These are phyloP conservation scores for Insectozyma bohioensis DNA, from an alignment of 1,139 yeast species.

Conservation along the genomic window DNA sequence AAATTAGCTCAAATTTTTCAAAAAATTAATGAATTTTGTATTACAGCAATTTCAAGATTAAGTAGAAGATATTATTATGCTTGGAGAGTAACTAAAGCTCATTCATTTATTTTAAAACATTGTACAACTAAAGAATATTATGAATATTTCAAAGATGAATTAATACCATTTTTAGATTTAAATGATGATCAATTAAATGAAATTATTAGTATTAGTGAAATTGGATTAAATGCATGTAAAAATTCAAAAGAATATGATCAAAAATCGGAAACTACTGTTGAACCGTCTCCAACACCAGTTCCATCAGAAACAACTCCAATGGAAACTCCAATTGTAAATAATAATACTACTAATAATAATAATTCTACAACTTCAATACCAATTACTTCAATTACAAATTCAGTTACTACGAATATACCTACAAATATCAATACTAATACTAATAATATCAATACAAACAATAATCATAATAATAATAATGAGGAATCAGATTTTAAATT, in stretches of 20 bases:
- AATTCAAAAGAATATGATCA: constrained; percentile 4
- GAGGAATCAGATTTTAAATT: constrained; percentile 22
- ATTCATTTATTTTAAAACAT: constrained; percentile 26
- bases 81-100: constrained; percentile 43
- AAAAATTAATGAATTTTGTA: constrained; percentile 20
- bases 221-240: constrained; percentile 17
- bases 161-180: constrained; percentile 10
- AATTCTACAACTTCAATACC: too few relatives aligned
- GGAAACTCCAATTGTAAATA: not conserved
- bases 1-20: constrained; percentile 21
- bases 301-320: not conserved
- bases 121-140: constrained; percentile 25
- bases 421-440: too few relatives aligned
- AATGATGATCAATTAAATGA: constrained; percentile 26
- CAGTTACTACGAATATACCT: too few relatives aligned
- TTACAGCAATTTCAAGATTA: constrained; percentile 27
- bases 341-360: too few relatives aligned
- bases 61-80: constrained; percentile 44
- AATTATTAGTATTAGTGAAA: constrained; percentile 25
- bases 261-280: too few relatives aligned
- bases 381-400: too few relatives aligned
- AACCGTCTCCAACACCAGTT: not conserved
- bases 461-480: too few relatives aligned
- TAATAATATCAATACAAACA: too few relatives aligned
- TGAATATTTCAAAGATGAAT: constrained; percentile 9